phyloP scores from a whole-genome alignment of 1,284 basidiomycete species.

The Grifola frondosa region DNA sequence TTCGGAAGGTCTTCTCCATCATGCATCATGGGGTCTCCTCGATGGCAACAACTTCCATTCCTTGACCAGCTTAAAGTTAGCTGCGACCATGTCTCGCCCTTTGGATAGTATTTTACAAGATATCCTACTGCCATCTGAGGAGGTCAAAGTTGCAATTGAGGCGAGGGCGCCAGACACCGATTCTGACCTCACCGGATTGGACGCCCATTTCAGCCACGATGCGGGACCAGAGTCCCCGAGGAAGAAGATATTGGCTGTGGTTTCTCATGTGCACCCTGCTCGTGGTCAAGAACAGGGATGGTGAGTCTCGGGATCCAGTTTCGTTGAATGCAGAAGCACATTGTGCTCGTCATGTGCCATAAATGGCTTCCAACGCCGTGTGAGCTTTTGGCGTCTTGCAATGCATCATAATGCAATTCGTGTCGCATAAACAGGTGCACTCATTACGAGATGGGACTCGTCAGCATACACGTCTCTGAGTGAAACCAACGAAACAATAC shows the following conservation, averaged over 20 bases:
- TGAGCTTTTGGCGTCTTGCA: background rate
- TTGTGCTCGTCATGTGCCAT: too few relatives aligned
- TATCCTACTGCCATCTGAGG: slow-evolving; percentile 40
- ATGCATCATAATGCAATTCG: background rate
- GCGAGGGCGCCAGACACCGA: slow-evolving; percentile 20
- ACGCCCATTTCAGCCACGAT: background rate
- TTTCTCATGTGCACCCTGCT: slow-evolving; percentile 32
- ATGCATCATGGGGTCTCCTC: too few relatives aligned
- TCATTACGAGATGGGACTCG: background rate
- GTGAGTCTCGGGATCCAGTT: slow-evolving; percentile 24
- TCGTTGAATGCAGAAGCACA: slow-evolving; percentile 2
- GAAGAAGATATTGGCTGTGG: slow-evolving; percentile 37
- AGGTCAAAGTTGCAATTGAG: slow-evolving; percentile 40
- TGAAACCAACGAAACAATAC: too few relatives aligned
- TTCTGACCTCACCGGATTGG: slow-evolving; percentile 2
- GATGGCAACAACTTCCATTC: background rate
- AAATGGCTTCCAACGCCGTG: too few relatives aligned
- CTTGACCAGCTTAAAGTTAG: background rate
- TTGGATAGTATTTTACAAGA: slow-evolving; percentile 16
- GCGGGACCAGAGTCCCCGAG: slow-evolving; percentile 6
- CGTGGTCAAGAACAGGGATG: slow-evolving; percentile 39
- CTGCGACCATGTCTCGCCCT: slow-evolving; percentile 14
- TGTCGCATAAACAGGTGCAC: background rate
- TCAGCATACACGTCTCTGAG: background rate
- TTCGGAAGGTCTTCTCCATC: too few relatives aligned